Percentiles rank a stretch among this genome's conserved stretches.
These are phyloP conservation scores for Saccharomycopsis schoenii DNA, from an alignment of 805 yeast genomes.

Conservation along the genomic window DNA sequence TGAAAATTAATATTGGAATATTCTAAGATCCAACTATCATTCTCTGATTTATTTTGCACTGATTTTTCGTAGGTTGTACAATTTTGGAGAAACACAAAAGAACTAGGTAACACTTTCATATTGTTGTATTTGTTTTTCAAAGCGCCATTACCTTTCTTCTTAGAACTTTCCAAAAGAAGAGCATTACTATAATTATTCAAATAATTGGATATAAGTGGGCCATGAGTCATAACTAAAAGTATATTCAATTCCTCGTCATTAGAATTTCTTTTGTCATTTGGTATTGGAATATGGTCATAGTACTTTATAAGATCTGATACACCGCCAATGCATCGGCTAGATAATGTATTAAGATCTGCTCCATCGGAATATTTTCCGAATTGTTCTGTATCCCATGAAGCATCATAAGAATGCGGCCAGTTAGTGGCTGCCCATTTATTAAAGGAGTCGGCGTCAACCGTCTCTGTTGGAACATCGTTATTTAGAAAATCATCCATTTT, in stretches of 20 bases:
- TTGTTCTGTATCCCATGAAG: not conserved
- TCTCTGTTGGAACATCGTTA: conserved; percentile 1
- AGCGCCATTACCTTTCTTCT: not conserved
- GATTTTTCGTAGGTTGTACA: not conserved
- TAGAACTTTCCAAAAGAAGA: not conserved
- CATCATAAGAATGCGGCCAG: not conserved
- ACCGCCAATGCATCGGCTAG: conserved; percentile 9
- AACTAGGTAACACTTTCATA: conserved; percentile 10
- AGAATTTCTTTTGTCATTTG: not conserved
- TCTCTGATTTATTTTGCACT: not conserved
- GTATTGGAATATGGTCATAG: not conserved
- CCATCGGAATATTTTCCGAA: not conserved
- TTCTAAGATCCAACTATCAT: conserved; percentile 9
- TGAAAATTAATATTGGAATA: conserved; percentile 13
- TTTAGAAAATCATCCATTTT: conserved; percentile 10
- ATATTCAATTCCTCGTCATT: not conserved
- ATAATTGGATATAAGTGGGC: conserved; percentile 11
- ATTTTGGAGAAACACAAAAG: conserved; percentile 10
- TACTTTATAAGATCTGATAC: conserved; percentile 3
- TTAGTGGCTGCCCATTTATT: not conserved
- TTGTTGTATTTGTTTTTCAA: not conserved
- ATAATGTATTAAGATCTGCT: not conserved
- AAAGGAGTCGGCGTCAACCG: not conserved
- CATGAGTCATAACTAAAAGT: conserved; percentile 10
- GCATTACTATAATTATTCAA: conserved; percentile 8